phyloP scores from a whole-genome alignment of 257 asterid species.

The Salvia rosmarinus region DNA sequence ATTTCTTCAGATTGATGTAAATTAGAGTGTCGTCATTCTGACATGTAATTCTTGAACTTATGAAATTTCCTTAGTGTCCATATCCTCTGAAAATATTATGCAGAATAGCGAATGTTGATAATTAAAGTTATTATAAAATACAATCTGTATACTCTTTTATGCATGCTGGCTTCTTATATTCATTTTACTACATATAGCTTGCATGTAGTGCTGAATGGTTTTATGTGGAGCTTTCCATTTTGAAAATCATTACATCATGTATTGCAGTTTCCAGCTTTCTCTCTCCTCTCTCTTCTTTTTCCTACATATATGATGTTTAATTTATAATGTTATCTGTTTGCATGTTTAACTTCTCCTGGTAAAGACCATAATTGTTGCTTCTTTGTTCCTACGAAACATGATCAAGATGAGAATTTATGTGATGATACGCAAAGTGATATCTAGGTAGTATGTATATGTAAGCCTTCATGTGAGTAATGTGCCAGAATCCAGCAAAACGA shows the following conservation, averaged over 20 bases:
- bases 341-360: constrained; percentile 33
- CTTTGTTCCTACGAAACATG: too few relatives aligned
- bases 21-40: constrained; percentile 3
- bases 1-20: constrained; percentile 7
- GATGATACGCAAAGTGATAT: too few relatives aligned
- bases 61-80: not conserved
- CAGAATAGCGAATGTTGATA: not conserved
- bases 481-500: too few relatives aligned
- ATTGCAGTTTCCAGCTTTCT: constrained; percentile 12
- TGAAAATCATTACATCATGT: constrained; percentile 8
- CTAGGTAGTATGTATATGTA: too few relatives aligned
- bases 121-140: constrained; percentile 8
- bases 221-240: constrained; percentile 15
- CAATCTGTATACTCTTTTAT: not conserved
- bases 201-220: not conserved
- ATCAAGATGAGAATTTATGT: too few relatives aligned
- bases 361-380: constrained; percentile 72
- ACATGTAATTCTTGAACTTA: constrained; percentile 13
- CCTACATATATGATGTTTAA: not conserved
- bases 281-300: not conserved
- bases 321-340: constrained; percentile 17
- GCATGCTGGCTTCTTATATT: constrained; percentile 24
- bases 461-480: too few relatives aligned
- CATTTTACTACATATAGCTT: constrained; percentile 7
- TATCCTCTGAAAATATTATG: constrained; percentile 4